Evolutionary conservation across 192 early-diverging fungal species (phyloP).

Genomic region (Endogone sp.): DNA sequence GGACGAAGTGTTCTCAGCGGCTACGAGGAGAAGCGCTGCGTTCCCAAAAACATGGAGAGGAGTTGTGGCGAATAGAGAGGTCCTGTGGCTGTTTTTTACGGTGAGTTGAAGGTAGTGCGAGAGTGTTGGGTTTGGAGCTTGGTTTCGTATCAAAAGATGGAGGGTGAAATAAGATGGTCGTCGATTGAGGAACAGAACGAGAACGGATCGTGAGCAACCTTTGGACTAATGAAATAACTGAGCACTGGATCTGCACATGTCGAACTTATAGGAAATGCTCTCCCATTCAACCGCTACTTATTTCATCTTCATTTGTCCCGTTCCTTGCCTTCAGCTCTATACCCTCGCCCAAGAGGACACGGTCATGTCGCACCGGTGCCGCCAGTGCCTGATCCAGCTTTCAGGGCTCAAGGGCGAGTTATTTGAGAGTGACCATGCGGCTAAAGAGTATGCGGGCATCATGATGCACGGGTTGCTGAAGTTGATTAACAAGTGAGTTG

Average conservation of each 20-base stretch:
- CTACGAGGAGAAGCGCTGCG: constrained; percentile 14
- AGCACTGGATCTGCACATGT: too few relatives aligned
- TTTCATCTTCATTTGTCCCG: background rate
- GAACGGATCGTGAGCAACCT: too few relatives aligned
- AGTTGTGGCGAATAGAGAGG: constrained; percentile 49
- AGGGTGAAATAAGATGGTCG: too few relatives aligned
- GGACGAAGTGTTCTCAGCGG: constrained; percentile 4
- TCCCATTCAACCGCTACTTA: background rate
- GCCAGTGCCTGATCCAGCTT: constrained; percentile 61
- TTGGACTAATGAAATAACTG: too few relatives aligned
- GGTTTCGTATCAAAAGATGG: too few relatives aligned
- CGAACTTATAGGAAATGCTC: too few relatives aligned
- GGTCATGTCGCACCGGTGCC: constrained; percentile 40
- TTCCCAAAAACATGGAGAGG: constrained; percentile 51
- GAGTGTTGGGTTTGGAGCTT: background rate
- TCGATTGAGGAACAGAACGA: too few relatives aligned
- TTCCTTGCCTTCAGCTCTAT: constrained; percentile 30
- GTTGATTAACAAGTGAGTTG: constrained; percentile 50
- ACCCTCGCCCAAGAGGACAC: constrained; percentile 41
- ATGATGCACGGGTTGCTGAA: constrained; percentile 51
- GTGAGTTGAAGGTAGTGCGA: constrained; percentile 28
- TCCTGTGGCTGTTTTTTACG: constrained; percentile 61
- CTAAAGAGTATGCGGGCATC: constrained; percentile 43
- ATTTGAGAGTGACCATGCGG: constrained; percentile 38
- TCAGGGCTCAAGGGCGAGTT: constrained; percentile 55